Evolutionary conservation across 148 eudicot genomes (phyloP).

Genomic region (Fagopyrum esculentum): DNA sequence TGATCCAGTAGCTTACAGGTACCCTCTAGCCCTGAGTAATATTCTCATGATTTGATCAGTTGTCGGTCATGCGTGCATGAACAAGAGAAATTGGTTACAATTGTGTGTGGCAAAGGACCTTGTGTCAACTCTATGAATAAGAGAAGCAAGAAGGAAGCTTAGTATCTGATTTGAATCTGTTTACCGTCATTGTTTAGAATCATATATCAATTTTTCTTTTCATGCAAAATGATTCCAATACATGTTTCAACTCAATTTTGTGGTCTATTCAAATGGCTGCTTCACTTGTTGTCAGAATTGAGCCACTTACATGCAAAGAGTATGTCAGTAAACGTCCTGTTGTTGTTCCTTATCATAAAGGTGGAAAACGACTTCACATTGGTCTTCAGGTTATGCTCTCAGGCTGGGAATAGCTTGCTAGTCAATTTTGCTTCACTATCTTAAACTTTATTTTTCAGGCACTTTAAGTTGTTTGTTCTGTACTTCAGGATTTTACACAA

Average conservation of each 20-base stretch:
- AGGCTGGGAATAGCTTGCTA: neutral
- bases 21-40: neutral
- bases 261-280: neutral
- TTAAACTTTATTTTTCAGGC: neutral
- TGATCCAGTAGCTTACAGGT: conserved; percentile 99
- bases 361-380: conserved; percentile 89
- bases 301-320: conserved; percentile 88
- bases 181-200: neutral
- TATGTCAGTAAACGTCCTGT: conserved; percentile 66
- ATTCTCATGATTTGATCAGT: neutral
- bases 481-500: conserved; percentile 70
- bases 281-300: conserved; percentile 47
- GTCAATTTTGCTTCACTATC: neutral
- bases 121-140: neutral
- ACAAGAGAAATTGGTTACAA: neutral
- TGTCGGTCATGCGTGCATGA: neutral
- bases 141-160: neutral
- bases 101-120: neutral
- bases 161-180: neutral
- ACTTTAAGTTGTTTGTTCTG: conserved; percentile 12
- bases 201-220: neutral
- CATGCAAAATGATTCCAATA: neutral
- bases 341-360: conserved; percentile 87
- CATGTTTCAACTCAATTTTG: conserved; percentile 2
- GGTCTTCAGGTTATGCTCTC: conserved; percentile 62